Conservation (phyloP, 2,329 filamentous ascomycete genomes). For the Tolypocladium pustulatum region DNA sequence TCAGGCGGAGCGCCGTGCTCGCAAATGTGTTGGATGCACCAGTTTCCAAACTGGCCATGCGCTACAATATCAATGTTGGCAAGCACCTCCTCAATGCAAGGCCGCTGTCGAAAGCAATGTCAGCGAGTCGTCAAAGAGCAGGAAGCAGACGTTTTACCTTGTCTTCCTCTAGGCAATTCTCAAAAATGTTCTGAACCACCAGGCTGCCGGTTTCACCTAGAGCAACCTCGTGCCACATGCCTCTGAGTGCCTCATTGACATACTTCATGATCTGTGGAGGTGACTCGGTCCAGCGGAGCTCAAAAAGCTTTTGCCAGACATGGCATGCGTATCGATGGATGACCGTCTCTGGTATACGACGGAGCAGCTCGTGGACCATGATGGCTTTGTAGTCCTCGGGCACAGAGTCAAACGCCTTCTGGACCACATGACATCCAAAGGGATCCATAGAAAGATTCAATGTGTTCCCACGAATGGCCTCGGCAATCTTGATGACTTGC, state of each 20-base stretch:
- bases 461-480: slow-evolving; percentile 88
- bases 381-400: slow-evolving; percentile 95
- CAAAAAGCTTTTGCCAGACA: slow-evolving; percentile 99
- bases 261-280: slow-evolving; percentile 98
- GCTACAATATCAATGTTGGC: slow-evolving; percentile 92
- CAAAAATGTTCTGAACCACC: slow-evolving; percentile 98
- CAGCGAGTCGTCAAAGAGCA: background rate
- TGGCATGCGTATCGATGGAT: slow-evolving; percentile 98
- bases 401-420: slow-evolving; percentile 97
- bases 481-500: slow-evolving; percentile 88
- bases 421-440: slow-evolving; percentile 95
- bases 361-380: slow-evolving; percentile 96
- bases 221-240: slow-evolving; percentile 99
- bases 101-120: slow-evolving; percentile 51
- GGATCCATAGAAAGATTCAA: slow-evolving; percentile 95
- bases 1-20: slow-evolving; percentile 89
- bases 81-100: slow-evolving; percentile 93
- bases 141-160: slow-evolving; percentile 53
- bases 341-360: slow-evolving; percentile 92
- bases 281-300: slow-evolving; percentile 88
- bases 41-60: slow-evolving; percentile 97
- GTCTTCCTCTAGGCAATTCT: slow-evolving; percentile 97
- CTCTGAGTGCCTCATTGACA: slow-evolving; percentile 86
- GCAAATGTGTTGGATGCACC: slow-evolving; percentile 99
- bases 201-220: slow-evolving; percentile 94